A percentile compares a stretch with the other conserved stretches of the same genome.
These are phyloP conservation scores for Flaveria floridana DNA, from an alignment of 140 eudicot species.

Conservation along the genomic window DNA sequence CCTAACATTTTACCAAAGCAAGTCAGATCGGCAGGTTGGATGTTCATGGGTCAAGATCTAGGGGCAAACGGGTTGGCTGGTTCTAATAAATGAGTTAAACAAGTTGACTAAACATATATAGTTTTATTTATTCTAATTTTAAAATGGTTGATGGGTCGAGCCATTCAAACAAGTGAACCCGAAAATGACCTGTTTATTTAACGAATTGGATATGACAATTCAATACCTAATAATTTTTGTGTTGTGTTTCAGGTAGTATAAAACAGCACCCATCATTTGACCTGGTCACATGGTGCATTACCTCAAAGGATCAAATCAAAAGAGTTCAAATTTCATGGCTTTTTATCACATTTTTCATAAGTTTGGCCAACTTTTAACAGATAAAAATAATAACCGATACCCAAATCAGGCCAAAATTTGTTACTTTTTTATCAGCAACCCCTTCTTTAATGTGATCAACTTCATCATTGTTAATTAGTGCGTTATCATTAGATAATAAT, in stretches of 20 bases:
- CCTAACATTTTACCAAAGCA: background rate
- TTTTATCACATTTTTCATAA: background rate
- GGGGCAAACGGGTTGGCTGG: background rate
- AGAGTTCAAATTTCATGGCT: constrained; percentile 1
- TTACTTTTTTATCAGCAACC: constrained; percentile 3
- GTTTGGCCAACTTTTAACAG: background rate
- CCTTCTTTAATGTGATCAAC: constrained; percentile 12
- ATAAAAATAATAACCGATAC: background rate
- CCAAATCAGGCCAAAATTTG: constrained; percentile 3
- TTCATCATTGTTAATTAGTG: constrained; percentile 3
- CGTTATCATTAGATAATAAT: constrained; percentile 15
- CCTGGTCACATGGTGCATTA: background rate
- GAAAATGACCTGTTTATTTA: background rate
- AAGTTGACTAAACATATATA: background rate
- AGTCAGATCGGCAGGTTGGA: background rate
- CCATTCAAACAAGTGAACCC: background rate
- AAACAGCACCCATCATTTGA: background rate
- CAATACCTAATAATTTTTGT: background rate
- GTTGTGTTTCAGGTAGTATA: background rate
- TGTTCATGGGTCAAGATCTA: background rate
- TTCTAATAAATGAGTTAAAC: background rate
- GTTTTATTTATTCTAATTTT: background rate
- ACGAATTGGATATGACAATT: background rate
- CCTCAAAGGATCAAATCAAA: background rate
- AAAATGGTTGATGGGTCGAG: background rate